Evolutionary conservation across 306 rosid genomes (phyloP), one percentile per base, ranked within the genome.

Genomic region (Pyrus betulifolia): DNA sequence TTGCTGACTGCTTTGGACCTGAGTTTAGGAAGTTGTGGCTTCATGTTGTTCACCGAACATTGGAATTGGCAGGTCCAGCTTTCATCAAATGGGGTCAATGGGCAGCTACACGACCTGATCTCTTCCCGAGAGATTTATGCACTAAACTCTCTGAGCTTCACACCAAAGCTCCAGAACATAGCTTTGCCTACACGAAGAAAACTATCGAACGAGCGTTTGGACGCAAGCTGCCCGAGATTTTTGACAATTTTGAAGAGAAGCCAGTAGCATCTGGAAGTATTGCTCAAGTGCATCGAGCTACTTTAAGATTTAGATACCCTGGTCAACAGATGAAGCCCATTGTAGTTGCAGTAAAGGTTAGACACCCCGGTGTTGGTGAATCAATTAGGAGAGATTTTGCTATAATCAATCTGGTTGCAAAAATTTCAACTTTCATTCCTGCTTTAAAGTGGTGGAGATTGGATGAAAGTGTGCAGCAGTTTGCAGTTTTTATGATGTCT

Each of bases 21-120:
- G 79, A 83, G 70, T 95, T 86, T 78, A 88, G 99, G 86, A 81
- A 81, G 81, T 67, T 81, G 28, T 95, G 99, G 99, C 96, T 95
- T 69, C 85, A 40, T 73, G 86, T 95, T 74, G 81, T 95, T 83
- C 99, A 76, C 67, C 93, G 92, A 59, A 85, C 99, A 8, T 81
- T 95, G 67, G 99, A 95, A 78, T 86, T 75, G 69, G 96, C 97
- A 64, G 99, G 99, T 61, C 99, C 97, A 8, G 97, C 99, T 30
- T 95, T 95, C 82, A 95, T 95, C 76, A 95, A 95, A 85, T 95
- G 99, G 99, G 99, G 99, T 78, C 99, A 95, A 78, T 95, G 99
- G 99, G 99, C 99, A 71, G 99, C 99, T 74, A 92, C 99, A 42
- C 81, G 99, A 42, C 99, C 99, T 70, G 99, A 95, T 89, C 97